Conservation (phyloP, 345 rosid genomes). For the Euphorbia peplus region DNA sequence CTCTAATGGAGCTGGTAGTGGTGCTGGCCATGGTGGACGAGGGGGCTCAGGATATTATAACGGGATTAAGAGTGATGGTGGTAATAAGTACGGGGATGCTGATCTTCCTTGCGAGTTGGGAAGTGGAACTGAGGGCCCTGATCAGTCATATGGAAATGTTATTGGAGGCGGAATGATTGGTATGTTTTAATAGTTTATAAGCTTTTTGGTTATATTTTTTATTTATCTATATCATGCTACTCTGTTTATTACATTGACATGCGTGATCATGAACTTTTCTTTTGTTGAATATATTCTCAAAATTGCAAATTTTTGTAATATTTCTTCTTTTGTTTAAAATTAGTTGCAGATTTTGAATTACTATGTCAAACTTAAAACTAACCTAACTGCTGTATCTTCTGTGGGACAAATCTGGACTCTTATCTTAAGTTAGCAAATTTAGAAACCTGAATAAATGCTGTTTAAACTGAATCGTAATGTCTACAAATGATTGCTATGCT, state of each 20-base stretch:
- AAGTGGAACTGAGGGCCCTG: constrained; percentile 88
- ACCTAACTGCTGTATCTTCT: neutral
- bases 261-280: too few species aligned
- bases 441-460: neutral
- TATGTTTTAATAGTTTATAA: constrained; percentile 25
- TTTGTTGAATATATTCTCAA: too few species aligned
- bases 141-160: constrained; percentile 54
- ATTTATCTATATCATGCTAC: constrained; percentile 1
- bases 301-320: neutral
- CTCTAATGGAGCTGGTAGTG: constrained; percentile 89
- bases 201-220: constrained; percentile 12
- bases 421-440: neutral
- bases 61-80: constrained; percentile 76
- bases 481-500: neutral
- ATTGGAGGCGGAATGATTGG: constrained; percentile 98
- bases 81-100: constrained; percentile 74
- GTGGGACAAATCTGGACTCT: neutral
- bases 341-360: neutral
- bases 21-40: constrained; percentile 95
- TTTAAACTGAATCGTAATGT: constrained; percentile 2
- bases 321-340: too few species aligned
- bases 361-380: neutral
- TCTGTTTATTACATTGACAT: constrained; percentile 8
- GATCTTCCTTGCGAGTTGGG: constrained; percentile 96
- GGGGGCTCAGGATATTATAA: constrained; percentile 92